phyloP scores from a whole-genome alignment of 2,329 filamentous ascomycete species.

The Colletotrichum noveboracense region DNA sequence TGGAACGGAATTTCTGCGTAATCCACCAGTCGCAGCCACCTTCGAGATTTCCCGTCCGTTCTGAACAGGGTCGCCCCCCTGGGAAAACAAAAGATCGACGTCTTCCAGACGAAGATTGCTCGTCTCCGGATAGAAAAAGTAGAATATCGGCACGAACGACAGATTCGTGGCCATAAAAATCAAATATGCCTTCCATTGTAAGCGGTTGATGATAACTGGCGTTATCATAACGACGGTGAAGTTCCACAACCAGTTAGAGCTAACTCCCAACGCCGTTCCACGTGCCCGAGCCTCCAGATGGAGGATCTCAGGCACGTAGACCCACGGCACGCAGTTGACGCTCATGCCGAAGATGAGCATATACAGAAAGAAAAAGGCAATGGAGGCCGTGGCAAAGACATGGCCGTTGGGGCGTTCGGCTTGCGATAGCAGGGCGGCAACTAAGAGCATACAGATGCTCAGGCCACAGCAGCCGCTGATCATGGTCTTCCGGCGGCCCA shows the following conservation, averaged over 20 bases:
- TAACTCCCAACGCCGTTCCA: neutral
- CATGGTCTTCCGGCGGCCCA: neutral
- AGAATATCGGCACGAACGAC: neutral
- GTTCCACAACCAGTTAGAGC: neutral
- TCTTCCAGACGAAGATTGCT: neutral
- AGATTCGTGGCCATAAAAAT: neutral
- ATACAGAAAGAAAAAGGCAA: neutral
- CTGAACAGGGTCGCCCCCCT: neutral
- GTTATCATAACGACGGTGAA: neutral
- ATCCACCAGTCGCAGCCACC: too few relatives aligned
- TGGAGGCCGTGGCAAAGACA: neutral
- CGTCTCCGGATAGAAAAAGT: neutral
- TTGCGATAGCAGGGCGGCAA: neutral
- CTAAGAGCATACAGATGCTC: neutral
- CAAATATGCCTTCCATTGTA: neutral
- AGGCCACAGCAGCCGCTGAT: neutral
- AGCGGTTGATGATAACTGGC: neutral
- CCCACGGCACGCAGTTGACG: neutral
- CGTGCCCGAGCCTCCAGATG: neutral
- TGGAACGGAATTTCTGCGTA: fast-evolving
- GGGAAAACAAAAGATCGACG: neutral
- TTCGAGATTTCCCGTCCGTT: neutral
- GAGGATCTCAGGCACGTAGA: neutral
- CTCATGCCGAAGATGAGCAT: neutral
- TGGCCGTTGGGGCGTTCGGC: neutral